Percentiles rank a stretch among this genome's conserved stretches.
Conservation (phyloP, 2,329 filamentous ascomycete species). For the Cladosporium sp. region DNA sequence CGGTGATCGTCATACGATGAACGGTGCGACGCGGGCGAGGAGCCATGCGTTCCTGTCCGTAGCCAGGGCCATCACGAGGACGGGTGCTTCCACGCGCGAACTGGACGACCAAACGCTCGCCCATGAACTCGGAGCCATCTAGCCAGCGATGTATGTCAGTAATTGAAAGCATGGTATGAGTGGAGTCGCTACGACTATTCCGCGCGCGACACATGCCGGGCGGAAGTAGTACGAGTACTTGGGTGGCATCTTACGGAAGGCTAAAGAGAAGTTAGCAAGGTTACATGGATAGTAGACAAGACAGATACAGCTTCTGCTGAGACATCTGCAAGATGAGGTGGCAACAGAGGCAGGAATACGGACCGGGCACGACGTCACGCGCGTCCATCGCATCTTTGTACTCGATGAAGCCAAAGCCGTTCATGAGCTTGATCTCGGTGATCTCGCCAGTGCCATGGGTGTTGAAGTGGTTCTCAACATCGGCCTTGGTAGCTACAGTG, state of each 20-base stretch:
- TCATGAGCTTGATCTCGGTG: slow-evolving; percentile 99
- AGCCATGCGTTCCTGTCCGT: slow-evolving; percentile 61
- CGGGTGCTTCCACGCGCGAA: slow-evolving; percentile 84
- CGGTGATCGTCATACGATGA: slow-evolving; percentile 95
- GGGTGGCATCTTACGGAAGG: slow-evolving; percentile 53
- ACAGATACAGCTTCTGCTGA: slow-evolving; percentile 15
- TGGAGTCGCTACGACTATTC: slow-evolving; percentile 1
- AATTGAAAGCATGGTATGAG: slow-evolving; percentile 28
- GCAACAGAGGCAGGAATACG: slow-evolving; percentile 38
- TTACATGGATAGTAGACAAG: slow-evolving; percentile 22
- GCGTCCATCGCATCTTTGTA: slow-evolving; percentile 99
- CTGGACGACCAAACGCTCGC: slow-evolving; percentile 94
- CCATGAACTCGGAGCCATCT: slow-evolving; percentile 99
- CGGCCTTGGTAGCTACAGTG: slow-evolving; percentile 83
- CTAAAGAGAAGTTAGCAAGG: slow-evolving; percentile 37
- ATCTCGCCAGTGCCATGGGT: slow-evolving; percentile 96
- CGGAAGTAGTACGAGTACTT: slow-evolving; percentile 11
- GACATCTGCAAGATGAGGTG: slow-evolving; percentile 21
- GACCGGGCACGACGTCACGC: slow-evolving; percentile 96
- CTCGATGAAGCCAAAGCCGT: slow-evolving; percentile 99
- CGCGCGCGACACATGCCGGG: slow-evolving; percentile 1
- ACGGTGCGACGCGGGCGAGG: slow-evolving; percentile 89
- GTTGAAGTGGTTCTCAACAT: slow-evolving; percentile 93
- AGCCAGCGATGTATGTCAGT: slow-evolving; percentile 36
- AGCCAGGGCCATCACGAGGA: slow-evolving; percentile 58